Conservation (phyloP, 2,329 filamentous ascomycete genomes). For the Nemania serpens region DNA sequence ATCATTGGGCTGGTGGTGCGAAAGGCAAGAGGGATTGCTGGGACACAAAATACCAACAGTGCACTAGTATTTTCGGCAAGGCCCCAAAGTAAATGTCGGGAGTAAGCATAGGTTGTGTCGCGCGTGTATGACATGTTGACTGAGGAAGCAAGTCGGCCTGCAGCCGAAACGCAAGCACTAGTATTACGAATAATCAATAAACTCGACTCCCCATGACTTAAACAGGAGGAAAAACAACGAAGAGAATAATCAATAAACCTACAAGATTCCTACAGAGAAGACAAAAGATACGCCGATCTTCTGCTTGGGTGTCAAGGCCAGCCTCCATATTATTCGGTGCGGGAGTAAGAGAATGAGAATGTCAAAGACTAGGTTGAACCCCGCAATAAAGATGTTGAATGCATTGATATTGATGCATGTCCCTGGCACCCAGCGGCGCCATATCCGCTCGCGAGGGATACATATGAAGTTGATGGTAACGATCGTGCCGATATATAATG, state of each 20-base stretch:
- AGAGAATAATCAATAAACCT: no score
- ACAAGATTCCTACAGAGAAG: no score
- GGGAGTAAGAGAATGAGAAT: slow-evolving; percentile 52
- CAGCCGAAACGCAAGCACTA: background rate
- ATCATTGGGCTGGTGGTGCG: no score
- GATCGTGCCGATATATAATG: no score
- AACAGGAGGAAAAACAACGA: no score
- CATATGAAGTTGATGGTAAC: no score
- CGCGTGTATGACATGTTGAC: background rate
- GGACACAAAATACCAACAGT: slow-evolving; percentile 8
- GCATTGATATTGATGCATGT: background rate
- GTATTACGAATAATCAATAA: no score
- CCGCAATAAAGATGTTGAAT: slow-evolving; percentile 12
- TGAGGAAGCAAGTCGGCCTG: background rate
- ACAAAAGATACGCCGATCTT: no score
- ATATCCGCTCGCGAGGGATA: background rate
- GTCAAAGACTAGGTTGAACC: slow-evolving; percentile 43
- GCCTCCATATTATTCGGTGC: slow-evolving; percentile 50
- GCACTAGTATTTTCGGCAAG: background rate
- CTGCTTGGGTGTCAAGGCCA: no score
- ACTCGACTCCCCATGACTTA: no score
- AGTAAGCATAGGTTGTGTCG: slow-evolving; percentile 7
- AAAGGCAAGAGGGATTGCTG: background rate
- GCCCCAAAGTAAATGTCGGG: slow-evolving; percentile 6
- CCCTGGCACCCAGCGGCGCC: background rate